phyloP scores from a whole-genome alignment of 192 early-diverging fungal species.

The Backusella circina region DNA sequence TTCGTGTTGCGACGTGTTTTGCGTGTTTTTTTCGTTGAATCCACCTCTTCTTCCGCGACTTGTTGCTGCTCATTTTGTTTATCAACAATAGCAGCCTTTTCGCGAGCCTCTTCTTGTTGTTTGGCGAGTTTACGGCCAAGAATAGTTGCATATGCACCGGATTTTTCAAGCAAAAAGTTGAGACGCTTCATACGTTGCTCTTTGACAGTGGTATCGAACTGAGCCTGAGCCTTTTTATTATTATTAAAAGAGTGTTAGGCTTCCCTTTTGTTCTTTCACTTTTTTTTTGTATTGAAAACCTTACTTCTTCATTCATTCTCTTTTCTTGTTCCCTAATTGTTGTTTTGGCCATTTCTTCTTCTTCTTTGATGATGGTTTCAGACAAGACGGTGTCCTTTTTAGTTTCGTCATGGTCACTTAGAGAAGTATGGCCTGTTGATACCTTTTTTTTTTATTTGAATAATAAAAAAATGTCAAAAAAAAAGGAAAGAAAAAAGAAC shows the following conservation, averaged over 20 bases:
- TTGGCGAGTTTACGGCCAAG: conserved; percentile 71
- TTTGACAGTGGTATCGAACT: conserved; percentile 56
- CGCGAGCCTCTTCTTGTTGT: conserved; percentile 66
- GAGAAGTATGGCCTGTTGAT: neutral
- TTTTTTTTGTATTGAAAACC: no score
- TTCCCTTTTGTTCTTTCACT: no score
- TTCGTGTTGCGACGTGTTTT: conserved; percentile 1
- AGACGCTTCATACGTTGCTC: conserved; percentile 69
- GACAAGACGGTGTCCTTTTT: conserved; percentile 17
- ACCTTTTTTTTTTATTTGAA: no score
- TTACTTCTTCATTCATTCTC: conserved; percentile 43
- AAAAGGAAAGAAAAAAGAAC: neutral
- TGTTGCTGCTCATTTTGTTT: neutral
- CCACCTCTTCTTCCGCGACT: neutral
- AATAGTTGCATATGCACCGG: conserved; percentile 77
- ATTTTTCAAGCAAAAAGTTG: conserved; percentile 78
- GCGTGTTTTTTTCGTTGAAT: neutral
- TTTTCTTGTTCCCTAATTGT: conserved; percentile 43
- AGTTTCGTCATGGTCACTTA: conserved; percentile 15
- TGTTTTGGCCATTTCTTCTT: conserved; percentile 35
- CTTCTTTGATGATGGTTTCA: conserved; percentile 40
- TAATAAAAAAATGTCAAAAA: no score
- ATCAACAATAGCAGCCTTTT: conserved; percentile 32
- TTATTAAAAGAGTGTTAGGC: neutral
- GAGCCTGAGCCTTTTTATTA: conserved; percentile 50